These are phyloP conservation scores for Sphagnurus paluster DNA, from an alignment of 1,284 basidiomycete species.

Conservation along the genomic window DNA sequence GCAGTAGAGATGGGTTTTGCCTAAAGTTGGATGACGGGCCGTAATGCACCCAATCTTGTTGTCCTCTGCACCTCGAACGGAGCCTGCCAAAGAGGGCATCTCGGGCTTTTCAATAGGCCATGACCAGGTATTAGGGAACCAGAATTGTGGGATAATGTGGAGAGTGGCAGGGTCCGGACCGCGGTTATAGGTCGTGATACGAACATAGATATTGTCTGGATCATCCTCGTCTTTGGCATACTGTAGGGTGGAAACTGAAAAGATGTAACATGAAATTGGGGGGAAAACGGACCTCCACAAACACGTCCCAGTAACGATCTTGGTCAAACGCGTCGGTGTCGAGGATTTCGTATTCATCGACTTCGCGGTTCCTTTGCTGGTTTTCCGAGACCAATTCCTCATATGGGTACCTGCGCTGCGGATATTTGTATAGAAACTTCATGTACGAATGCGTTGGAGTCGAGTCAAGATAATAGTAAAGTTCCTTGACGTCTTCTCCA, in stretches of 20 bases:
- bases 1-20: constrained; percentile 83
- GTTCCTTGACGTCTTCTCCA: constrained; percentile 97
- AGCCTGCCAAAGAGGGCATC: constrained; percentile 70
- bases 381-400: constrained; percentile 91
- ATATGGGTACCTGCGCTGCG: constrained; percentile 90
- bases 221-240: constrained; percentile 97
- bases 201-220: constrained; percentile 86
- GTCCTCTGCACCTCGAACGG: constrained; percentile 39
- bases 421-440: constrained; percentile 99
- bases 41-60: constrained; percentile 66
- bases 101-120: constrained; percentile 85
- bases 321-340: constrained; percentile 93
- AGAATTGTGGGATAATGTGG: constrained; percentile 93
- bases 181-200: constrained; percentile 96
- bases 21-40: constrained; percentile 73
- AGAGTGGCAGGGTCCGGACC: constrained; percentile 95
- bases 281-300: constrained; percentile 74
- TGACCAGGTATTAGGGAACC: constrained; percentile 98
- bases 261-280: constrained; percentile 13
- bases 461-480: constrained; percentile 98
- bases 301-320: constrained; percentile 97
- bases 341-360: constrained; percentile 90
- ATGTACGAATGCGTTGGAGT: constrained; percentile 99
- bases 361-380: constrained; percentile 79
- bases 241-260: constrained; percentile 42